Evolutionary conservation across 768 basidiomycete species (phyloP).

Genomic region (Rhodotorula babjevae): DNA sequence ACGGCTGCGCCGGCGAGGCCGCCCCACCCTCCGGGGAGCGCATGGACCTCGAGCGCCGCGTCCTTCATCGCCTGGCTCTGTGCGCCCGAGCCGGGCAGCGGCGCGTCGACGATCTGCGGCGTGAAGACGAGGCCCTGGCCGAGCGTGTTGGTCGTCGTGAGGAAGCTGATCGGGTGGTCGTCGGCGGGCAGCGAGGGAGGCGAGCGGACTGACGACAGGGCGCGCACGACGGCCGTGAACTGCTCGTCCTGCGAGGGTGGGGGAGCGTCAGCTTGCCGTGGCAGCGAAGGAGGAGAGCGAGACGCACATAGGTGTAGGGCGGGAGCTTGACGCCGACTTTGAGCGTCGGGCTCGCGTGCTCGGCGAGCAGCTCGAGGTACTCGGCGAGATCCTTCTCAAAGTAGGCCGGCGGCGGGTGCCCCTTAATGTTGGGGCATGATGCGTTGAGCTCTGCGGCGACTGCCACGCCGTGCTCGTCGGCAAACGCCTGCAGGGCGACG

Average conservation of each 20-base stretch:
- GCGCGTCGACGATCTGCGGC: conserved; percentile 51
- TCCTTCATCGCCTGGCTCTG: conserved; percentile 14
- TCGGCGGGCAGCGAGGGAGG: neutral
- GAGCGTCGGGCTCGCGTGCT: conserved; percentile 54
- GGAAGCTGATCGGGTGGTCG: conserved; percentile 60
- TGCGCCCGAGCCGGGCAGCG: conserved; percentile 17
- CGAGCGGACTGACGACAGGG: conserved; percentile 50
- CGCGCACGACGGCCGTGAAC: conserved; percentile 56
- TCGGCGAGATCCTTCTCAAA: conserved; percentile 42
- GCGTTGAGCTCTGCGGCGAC: conserved; percentile 62
- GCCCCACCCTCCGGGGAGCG: conserved; percentile 62
- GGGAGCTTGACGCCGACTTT: conserved; percentile 74
- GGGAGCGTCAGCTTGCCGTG: neutral
- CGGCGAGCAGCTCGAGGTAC: conserved; percentile 57
- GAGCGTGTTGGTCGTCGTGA: conserved; percentile 76
- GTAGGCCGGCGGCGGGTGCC: conserved; percentile 6
- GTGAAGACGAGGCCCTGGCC: conserved; percentile 63
- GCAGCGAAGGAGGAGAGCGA: neutral
- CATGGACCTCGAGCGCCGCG: conserved; percentile 48
- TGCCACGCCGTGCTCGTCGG: conserved; percentile 47
- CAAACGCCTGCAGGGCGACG: conserved; percentile 58
- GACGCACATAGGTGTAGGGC: conserved; percentile 57
- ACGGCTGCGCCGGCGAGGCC: conserved; percentile 72
- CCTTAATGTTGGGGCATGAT: neutral
- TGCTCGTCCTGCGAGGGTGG: conserved; percentile 48